phyloP scores from a whole-genome alignment of 140 eudicot species.

The Senecio squalidus region DNA sequence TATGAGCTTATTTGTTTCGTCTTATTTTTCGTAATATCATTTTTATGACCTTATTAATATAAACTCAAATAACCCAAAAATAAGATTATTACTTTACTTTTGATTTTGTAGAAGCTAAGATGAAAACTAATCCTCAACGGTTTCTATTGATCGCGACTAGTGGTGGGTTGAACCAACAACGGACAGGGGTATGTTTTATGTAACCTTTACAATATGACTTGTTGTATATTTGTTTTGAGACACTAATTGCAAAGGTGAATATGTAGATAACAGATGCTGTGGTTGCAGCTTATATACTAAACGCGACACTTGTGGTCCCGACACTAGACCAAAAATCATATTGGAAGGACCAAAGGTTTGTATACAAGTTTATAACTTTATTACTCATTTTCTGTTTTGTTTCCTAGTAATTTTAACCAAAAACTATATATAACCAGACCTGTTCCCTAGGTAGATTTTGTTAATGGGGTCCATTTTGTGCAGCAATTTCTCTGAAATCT shows the following conservation, averaged over 20 bases:
- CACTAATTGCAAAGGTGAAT: not conserved
- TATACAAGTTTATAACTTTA: not conserved
- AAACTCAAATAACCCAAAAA: too few species aligned
- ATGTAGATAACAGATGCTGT: conserved; percentile 80
- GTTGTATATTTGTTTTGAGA: not conserved
- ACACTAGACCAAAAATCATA: conserved; percentile 67
- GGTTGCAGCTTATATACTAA: conserved; percentile 78
- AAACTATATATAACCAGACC: too few species aligned
- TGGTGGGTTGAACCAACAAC: conserved; percentile 85
- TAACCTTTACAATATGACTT: not conserved
- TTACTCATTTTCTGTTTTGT: not conserved
- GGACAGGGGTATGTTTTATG: conserved; percentile 64
- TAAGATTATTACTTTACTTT: too few species aligned
- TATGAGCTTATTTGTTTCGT: not conserved
- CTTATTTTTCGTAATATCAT: not conserved
- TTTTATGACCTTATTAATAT: too few species aligned
- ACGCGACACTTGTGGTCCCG: conserved; percentile 78
- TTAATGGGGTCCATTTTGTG: conserved; percentile 20
- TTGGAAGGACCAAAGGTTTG: conserved; percentile 87
- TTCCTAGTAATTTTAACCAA: not conserved
- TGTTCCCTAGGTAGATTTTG: conserved; percentile 10
- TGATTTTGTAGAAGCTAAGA: conserved; percentile 38
- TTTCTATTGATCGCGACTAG: conserved; percentile 72
- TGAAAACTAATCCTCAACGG: conserved; percentile 45
- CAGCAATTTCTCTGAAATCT: conserved; percentile 57